Percentiles rank a stretch among this genome's conserved stretches.
Conservation (phyloP, 1,284 basidiomycete species). For the Heterobasidion irregulare region DNA sequence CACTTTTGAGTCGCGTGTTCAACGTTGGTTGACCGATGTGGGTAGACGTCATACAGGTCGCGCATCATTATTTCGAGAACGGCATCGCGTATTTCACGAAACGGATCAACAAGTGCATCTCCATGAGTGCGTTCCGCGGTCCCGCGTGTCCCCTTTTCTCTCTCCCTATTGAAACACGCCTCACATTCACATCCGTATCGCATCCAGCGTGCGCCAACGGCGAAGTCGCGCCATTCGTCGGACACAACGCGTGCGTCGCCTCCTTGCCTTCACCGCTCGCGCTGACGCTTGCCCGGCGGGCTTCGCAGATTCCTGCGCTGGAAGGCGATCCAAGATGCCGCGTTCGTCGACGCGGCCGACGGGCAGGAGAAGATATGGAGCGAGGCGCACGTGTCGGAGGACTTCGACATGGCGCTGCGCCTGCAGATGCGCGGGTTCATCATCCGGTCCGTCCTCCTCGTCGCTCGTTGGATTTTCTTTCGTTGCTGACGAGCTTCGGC, state of each 20-base stretch:
- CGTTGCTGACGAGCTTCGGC: background rate
- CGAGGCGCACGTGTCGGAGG: conserved; percentile 51
- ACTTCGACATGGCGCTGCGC: conserved; percentile 48
- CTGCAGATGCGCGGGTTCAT: conserved; percentile 42
- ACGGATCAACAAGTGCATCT: conserved; percentile 36
- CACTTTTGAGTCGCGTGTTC: background rate
- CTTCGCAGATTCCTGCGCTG: conserved; percentile 37
- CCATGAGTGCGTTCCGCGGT: conserved; percentile 22
- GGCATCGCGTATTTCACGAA: conserved; percentile 51
- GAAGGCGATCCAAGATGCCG: conserved; percentile 44
- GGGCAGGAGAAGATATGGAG: conserved; percentile 45
- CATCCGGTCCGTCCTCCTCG: conserved; percentile 31
- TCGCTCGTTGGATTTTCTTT: background rate
- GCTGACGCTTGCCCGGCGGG: background rate
- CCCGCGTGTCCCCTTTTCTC: too few species aligned
- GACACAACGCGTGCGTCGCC: conserved; percentile 37
- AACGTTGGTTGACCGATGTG: background rate
- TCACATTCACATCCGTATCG: background rate
- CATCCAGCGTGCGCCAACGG: conserved; percentile 34
- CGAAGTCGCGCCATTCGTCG: conserved; percentile 49
- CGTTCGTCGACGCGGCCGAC: conserved; percentile 35
- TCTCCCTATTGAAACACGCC: too few species aligned
- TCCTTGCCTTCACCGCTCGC: background rate
- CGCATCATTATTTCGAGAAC: conserved; percentile 51
- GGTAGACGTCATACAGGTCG: conserved; percentile 43